Conservation (phyloP, 2,329 filamentous ascomycete species). For the Fusarium cicatricum region DNA sequence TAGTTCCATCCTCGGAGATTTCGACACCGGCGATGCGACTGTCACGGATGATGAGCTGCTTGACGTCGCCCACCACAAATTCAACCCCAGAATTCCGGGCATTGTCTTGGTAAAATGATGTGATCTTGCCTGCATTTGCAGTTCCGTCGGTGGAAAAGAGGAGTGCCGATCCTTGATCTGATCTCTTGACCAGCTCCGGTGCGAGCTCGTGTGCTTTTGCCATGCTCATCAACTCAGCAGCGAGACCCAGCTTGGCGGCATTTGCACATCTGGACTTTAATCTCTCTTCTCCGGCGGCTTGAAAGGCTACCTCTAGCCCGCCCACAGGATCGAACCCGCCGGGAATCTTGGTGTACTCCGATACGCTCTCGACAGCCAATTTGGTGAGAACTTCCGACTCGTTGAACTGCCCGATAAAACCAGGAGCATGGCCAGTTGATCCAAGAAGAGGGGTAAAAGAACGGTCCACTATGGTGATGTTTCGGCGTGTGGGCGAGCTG, state of each 20-base stretch:
- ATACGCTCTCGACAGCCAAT: slow-evolving; percentile 33
- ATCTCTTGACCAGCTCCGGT: slow-evolving; percentile 26
- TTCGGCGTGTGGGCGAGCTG: slow-evolving; percentile 1
- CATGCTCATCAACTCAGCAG: slow-evolving; percentile 15
- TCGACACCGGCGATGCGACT: slow-evolving; percentile 18
- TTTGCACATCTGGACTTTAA: slow-evolving; percentile 12
- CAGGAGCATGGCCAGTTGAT: slow-evolving; percentile 34
- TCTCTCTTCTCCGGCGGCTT: slow-evolving; percentile 4
- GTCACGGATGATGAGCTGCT: not conserved
- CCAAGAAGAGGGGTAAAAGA: slow-evolving; percentile 22
- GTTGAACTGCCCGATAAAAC: slow-evolving; percentile 38
- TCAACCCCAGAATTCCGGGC: slow-evolving; percentile 16
- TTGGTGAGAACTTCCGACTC: slow-evolving; percentile 34
- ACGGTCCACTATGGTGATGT: slow-evolving; percentile 32
- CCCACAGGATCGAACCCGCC: slow-evolving; percentile 34
- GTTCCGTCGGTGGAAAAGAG: slow-evolving; percentile 34
- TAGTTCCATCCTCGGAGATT: not conserved
- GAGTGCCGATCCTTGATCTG: slow-evolving; percentile 12
- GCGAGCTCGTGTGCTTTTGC: slow-evolving; percentile 20
- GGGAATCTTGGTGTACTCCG: slow-evolving; percentile 32
- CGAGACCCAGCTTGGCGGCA: slow-evolving; percentile 18
- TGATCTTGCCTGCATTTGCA: slow-evolving; percentile 27
- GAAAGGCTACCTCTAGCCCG: slow-evolving; percentile 33
- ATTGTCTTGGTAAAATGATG: slow-evolving; percentile 27
- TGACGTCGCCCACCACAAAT: slow-evolving; percentile 21